Percentiles rank a stretch among this genome's conserved stretches.
phyloP scores from a whole-genome alignment of 2,329 filamentous ascomycete genomes.

The Alternaria sp. region DNA sequence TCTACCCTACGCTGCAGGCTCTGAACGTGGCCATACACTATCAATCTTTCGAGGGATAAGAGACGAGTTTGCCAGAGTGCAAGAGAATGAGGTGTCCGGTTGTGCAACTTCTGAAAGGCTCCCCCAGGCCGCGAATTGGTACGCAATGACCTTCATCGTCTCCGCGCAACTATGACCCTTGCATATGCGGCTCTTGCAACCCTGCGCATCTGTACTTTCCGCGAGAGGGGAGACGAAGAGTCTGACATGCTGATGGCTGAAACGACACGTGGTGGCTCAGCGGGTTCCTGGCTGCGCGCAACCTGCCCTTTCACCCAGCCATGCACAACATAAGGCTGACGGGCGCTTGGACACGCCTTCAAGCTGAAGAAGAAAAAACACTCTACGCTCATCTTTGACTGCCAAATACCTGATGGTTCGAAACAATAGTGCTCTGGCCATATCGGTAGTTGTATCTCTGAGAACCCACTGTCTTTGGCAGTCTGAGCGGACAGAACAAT shows the following conservation, averaged over 20 bases:
- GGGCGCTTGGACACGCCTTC: background rate
- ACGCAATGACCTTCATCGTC: background rate
- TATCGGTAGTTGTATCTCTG: background rate
- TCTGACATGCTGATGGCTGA: constrained; percentile 5
- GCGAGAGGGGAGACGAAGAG: background rate
- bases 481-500: background rate
- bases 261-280: constrained; percentile 18
- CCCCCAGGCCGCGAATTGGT: background rate
- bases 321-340: constrained; percentile 2
- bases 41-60: background rate
- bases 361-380: background rate
- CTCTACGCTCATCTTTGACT: background rate
- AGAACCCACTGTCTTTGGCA: background rate
- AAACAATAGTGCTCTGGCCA: background rate
- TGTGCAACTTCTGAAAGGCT: background rate
- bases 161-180: background rate
- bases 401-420: background rate
- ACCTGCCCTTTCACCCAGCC: background rate
- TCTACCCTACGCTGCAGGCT: background rate
- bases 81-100: background rate
- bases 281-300: background rate
- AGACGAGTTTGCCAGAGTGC: background rate
- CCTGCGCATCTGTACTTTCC: background rate
- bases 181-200: background rate
- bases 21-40: background rate